These are phyloP conservation scores for Pneumocystis murina DNA, from an alignment of 1,139 yeast species.

Conservation along the genomic window DNA sequence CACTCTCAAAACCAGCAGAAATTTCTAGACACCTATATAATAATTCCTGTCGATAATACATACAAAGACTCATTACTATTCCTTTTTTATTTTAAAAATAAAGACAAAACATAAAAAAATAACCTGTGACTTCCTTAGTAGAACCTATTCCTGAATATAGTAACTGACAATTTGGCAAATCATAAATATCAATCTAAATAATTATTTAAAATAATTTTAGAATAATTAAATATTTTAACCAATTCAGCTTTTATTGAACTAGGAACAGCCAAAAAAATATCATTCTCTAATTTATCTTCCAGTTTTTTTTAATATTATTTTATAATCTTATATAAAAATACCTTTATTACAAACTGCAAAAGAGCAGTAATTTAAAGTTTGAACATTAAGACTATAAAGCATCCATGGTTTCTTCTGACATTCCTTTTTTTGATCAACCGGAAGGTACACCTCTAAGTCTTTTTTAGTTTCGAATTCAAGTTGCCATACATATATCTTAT, in stretches of 20 bases:
- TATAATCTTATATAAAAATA: not conserved
- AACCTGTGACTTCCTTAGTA: not conserved
- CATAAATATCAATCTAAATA: not conserved
- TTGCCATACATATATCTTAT: slow-evolving; percentile 1
- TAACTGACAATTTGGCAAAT: not conserved
- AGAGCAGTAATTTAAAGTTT: not conserved
- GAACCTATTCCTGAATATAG: not conserved
- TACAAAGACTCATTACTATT: not conserved
- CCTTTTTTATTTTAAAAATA: not conserved
- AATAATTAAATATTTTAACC: not conserved
- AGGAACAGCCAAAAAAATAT: not conserved
- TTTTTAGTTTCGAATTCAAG: not conserved
- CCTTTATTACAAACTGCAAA: not conserved
- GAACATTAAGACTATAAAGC: not conserved
- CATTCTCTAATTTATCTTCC: not conserved
- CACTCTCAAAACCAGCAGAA: slow-evolving; percentile 1
- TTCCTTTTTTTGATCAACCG: not conserved
- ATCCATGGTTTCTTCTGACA: not conserved
- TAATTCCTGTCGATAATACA: not conserved
- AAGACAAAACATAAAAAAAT: not conserved
- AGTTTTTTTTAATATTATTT: not conserved
- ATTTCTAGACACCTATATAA: not conserved
- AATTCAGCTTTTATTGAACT: not conserved
- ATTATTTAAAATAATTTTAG: not conserved
- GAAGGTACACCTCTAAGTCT: not conserved